These are phyloP conservation scores for Dioszegia hungarica DNA, from an alignment of 768 basidiomycete species.

Conservation along the genomic window DNA sequence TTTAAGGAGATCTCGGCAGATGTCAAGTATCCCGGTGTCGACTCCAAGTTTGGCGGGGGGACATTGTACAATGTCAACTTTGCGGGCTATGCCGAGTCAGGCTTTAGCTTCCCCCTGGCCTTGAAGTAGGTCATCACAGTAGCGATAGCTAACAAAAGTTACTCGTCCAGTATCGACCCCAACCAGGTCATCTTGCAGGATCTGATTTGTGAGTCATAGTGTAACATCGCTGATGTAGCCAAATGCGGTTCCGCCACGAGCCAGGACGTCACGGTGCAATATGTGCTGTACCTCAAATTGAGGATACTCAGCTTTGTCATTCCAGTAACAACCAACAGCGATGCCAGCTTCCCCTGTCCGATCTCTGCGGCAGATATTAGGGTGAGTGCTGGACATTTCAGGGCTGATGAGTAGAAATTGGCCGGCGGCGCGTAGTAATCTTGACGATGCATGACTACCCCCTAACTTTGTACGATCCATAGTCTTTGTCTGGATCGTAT, in stretches of 20 bases:
- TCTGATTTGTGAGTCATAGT: constrained; percentile 39
- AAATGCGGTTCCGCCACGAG: constrained; percentile 37
- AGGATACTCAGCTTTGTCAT: constrained; percentile 40
- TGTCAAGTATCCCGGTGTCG: constrained; percentile 30
- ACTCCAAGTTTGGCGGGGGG: constrained; percentile 43
- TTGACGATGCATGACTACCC: no score
- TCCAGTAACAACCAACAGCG: constrained; percentile 37
- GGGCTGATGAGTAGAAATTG: background rate
- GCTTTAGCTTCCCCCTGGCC: constrained; percentile 45
- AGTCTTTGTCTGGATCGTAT: constrained; percentile 89
- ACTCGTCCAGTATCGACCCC: constrained; percentile 40
- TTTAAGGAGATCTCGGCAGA: constrained; percentile 44
- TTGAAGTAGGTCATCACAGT: constrained; percentile 29
- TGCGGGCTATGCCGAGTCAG: constrained; percentile 36
- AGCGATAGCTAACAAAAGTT: constrained; percentile 28
- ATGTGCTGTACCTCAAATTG: constrained; percentile 43
- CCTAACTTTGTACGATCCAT: constrained; percentile 64
- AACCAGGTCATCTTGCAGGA: constrained; percentile 41
- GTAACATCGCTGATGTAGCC: constrained; percentile 9
- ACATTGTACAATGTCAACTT: constrained; percentile 44
- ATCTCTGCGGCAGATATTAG: constrained; percentile 35
- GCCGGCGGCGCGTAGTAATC: constrained; percentile 2
- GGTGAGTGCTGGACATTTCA: constrained; percentile 15
- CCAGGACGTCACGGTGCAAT: constrained; percentile 45
- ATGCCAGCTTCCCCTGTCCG: constrained; percentile 46